Base-by-base conservation (phyloP, 78 protist genomes). In the Protostelium mycophagum region DNA sequence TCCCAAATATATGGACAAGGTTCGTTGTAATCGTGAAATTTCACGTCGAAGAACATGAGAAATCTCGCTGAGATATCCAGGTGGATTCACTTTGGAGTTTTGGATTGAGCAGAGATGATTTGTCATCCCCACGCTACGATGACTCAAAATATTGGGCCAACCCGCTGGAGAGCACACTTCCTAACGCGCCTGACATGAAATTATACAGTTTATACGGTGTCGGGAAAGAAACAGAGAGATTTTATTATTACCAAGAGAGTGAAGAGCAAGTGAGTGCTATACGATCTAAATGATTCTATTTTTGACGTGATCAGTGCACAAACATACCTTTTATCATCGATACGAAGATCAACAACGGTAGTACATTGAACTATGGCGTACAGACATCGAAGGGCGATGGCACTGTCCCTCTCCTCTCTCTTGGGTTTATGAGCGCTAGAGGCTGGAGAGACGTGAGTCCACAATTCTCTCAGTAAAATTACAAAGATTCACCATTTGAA, bases 321-420 rank as follows among this genome's bases (percentile, higher is more conserved):
- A 87, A 39, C 16, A 35, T 36, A 83, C 87, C 89, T 10, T 36
- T 34, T 16, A 88, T 83, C 90, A 88, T 28, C 10, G 73, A 51
- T 51, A 51, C 73, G 73, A 83, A 84, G 38, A 89, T 36, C 16
- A 51, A 38, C 34, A 89, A 25, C 16, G 91, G 36, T 0, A 28
- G 9, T 38, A 34, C 51, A 0, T 5, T 83, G 37, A 1, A 31
- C 88, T 1, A 89, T 38, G 91, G 85, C 0, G 73, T 89, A 29
- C 85, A 89, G 16, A 1, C 5, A 1, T 1, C 31, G 1, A 36
- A 83, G 36, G 93, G 93, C 34, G 93, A 91, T 1, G 91, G 90
- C 28, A 91, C 93, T 0, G 90, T 91, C 36, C 87, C 90, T 0
- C 83, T 91, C 35, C 31, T 87, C 36, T 51, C 90, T n/a, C 86